A percentile compares a stretch with the other conserved stretches of the same genome.
Evolutionary conservation across 2,329 filamentous ascomycete genomes (phyloP).

Genomic region (Tolypocladium amazonense): DNA sequence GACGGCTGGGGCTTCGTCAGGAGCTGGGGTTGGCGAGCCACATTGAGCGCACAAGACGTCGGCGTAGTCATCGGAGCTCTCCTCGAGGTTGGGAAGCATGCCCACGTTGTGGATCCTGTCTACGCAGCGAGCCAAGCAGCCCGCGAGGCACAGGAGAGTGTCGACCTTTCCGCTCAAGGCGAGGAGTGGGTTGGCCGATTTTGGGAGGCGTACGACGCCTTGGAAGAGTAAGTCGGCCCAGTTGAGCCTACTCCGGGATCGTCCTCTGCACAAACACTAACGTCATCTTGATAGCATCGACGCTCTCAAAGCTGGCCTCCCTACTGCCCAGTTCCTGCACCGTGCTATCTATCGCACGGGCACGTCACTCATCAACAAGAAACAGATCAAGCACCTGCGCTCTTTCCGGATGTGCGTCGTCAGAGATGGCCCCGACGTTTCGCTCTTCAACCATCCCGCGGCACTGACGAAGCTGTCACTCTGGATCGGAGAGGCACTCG

Average conservation of each 20-base stretch:
- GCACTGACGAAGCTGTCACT: conserved; percentile 87
- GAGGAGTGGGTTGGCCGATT: conserved; percentile 59
- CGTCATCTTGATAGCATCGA: conserved; percentile 46
- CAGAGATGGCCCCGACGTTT: conserved; percentile 84
- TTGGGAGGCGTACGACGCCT: conserved; percentile 62
- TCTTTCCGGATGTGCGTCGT: conserved; percentile 94
- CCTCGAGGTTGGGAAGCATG: conserved; percentile 72
- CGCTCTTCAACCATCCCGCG: conserved; percentile 86
- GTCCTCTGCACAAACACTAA: neutral
- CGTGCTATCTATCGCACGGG: conserved; percentile 89
- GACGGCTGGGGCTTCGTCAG: conserved; percentile 96
- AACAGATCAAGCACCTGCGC: conserved; percentile 82
- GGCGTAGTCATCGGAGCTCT: conserved; percentile 88
- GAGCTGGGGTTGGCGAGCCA: conserved; percentile 96
- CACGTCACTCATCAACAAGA: conserved; percentile 82
- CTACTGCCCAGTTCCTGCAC: conserved; percentile 80
- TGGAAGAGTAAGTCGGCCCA: conserved; percentile 47
- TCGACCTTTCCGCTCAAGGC: conserved; percentile 38
- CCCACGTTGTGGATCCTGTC: conserved; percentile 21
- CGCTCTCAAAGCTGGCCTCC: conserved; percentile 63
- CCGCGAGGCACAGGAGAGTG: conserved; percentile 35
- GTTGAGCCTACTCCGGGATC: neutral
- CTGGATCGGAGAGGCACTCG: conserved; percentile 88
- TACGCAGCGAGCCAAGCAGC: conserved; percentile 18
- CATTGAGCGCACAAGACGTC: conserved; percentile 84